Percentiles rank a stretch among this genome's conserved stretches.
phyloP scores from a whole-genome alignment of 2,329 filamentous ascomycete species.

The Ophiosphaerella herpotricha region DNA sequence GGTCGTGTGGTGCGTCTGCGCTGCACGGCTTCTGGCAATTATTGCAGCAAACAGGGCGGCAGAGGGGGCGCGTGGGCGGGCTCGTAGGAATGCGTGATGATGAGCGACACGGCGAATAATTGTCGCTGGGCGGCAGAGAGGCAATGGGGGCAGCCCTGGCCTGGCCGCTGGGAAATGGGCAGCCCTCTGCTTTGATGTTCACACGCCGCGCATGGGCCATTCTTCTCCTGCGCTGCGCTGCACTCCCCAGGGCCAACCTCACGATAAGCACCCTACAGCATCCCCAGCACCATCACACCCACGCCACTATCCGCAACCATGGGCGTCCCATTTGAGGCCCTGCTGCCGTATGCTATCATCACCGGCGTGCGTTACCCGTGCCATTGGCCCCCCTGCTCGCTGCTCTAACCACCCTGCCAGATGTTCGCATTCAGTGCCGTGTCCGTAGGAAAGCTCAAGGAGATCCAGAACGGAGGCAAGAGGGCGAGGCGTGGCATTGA shows the following conservation, averaged over 20 bases:
- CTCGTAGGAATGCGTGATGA: conserved; percentile 30
- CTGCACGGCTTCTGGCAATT: conserved; percentile 28
- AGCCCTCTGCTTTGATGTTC: conserved; percentile 28
- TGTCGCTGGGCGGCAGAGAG: conserved; percentile 28
- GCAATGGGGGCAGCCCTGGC: conserved; percentile 27
- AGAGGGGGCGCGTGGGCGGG: conserved; percentile 36
- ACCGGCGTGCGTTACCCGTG: conserved; percentile 56
- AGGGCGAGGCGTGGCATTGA: conserved; percentile 63
- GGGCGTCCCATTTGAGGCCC: conserved; percentile 70
- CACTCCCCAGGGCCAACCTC: conserved; percentile 3
- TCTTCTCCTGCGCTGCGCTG: conserved; percentile 3
- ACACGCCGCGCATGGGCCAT: conserved; percentile 9
- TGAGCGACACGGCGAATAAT: conserved; percentile 42
- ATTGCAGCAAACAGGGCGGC: conserved; percentile 18
- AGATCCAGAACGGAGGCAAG: conserved; percentile 68
- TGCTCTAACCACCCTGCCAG: conserved; percentile 45
- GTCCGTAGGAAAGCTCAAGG: conserved; percentile 61
- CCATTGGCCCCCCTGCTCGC: conserved; percentile 9
- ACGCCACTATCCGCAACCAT: conserved; percentile 50
- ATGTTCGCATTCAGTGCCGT: conserved; percentile 65
- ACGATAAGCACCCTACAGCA: conserved; percentile 14
- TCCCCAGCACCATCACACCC: conserved; percentile 25
- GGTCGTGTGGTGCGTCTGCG: background rate
- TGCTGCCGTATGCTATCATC: conserved; percentile 68
- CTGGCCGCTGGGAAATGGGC: conserved; percentile 30